phyloP scores from a whole-genome alignment of 2,329 filamentous ascomycete genomes.

The Chaetomium olivaceum region DNA sequence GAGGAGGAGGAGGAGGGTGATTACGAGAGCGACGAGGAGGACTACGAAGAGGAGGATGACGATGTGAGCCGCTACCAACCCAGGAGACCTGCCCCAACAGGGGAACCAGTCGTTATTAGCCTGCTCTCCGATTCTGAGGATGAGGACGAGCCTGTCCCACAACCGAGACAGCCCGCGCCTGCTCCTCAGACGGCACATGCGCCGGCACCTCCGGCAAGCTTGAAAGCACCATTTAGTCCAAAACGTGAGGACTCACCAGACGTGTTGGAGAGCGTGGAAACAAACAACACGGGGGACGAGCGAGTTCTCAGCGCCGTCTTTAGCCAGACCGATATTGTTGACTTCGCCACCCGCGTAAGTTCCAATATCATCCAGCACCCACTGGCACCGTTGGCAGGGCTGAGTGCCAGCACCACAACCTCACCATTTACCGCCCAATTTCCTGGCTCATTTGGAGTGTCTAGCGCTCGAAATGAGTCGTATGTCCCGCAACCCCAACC shows the following conservation, averaged over 20 bases:
- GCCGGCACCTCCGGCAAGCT: background rate
- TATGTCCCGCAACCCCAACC: background rate
- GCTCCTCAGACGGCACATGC: conserved; percentile 1
- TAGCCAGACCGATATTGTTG: conserved; percentile 21
- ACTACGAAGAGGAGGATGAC: conserved; percentile 36
- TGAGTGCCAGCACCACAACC: background rate
- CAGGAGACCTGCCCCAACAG: conserved; percentile 25
- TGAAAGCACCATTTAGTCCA: background rate
- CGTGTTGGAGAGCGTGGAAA: background rate
- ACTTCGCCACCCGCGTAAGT: conserved; percentile 16
- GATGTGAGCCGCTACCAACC: conserved; percentile 28
- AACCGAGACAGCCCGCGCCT: conserved; percentile 13
- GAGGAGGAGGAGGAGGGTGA: conserved; percentile 36
- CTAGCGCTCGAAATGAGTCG: background rate
- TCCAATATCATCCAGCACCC: background rate
- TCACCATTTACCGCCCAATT: background rate
- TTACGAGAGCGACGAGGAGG: conserved; percentile 33
- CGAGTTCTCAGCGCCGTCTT: conserved; percentile 3
- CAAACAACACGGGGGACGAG: background rate
- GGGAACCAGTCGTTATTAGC: conserved; percentile 48
- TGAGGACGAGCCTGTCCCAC: conserved; percentile 21
- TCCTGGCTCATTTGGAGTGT: background rate
- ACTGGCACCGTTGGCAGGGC: background rate
- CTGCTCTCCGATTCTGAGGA: conserved; percentile 49
- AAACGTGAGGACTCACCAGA: background rate